Conservation (phyloP, 176 grass and related monocot species). For the Neostapfia colusana region DNA sequence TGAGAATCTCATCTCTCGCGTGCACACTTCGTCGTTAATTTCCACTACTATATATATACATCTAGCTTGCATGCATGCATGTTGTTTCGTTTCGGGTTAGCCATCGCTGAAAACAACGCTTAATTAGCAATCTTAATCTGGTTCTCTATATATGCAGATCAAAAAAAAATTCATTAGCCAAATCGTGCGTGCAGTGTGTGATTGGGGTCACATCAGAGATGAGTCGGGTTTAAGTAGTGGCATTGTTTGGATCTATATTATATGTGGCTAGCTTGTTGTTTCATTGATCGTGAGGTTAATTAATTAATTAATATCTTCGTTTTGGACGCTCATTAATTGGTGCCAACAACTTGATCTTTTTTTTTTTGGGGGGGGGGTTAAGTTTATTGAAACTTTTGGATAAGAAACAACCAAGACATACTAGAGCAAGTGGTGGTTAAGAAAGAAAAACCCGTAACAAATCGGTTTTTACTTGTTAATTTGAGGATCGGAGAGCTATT, state of each 20-base stretch:
- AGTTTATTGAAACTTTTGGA: slow-evolving; percentile 21
- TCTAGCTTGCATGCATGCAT: neutral
- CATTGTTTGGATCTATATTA: neutral
- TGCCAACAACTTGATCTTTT: slow-evolving; percentile 8
- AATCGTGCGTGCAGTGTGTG: slow-evolving; percentile 27
- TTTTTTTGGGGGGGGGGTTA: neutral
- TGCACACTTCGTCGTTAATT: slow-evolving; percentile 50
- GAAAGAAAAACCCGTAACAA: neutral
- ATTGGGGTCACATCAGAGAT: slow-evolving; percentile 39
- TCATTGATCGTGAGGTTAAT: neutral
- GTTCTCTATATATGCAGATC: neutral
- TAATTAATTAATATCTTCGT: neutral
- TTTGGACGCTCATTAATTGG: slow-evolving; percentile 15
- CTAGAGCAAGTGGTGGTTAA: neutral
- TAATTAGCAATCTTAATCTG: slow-evolving; percentile 28
- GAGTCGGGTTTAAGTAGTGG: slow-evolving; percentile 11
- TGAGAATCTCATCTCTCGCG: slow-evolving; percentile 15
- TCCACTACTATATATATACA: too few relatives aligned
- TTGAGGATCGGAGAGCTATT: too few relatives aligned
- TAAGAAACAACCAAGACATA: neutral
- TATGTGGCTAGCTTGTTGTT: neutral
- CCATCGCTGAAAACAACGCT: slow-evolving; percentile 19
- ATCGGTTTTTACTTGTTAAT: too few relatives aligned
- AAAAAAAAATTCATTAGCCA: too few relatives aligned
- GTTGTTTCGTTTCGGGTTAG: slow-evolving; percentile 15